Base-by-base conservation (phyloP, 331 rosid genomes). In the Saraca asoca region DNA sequence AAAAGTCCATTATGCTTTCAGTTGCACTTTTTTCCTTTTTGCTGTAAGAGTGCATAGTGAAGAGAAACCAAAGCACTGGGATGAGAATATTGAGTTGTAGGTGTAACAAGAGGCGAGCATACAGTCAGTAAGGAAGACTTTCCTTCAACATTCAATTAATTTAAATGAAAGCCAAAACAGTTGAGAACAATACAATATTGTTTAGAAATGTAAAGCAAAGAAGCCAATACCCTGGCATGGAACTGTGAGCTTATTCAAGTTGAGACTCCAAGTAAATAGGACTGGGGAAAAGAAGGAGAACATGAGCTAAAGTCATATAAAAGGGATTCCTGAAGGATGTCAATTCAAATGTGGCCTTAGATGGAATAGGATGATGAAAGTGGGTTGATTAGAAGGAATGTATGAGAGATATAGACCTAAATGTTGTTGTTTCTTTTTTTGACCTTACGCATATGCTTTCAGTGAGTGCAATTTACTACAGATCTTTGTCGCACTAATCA, bases 141-240 rank as follows among this genome's bases (percentile, higher is more conserved):
- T 60, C 60, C 61, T 60, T 12, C 12, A 41, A 29, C 17, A 14
- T 59, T 59, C 16, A 49, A 11, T 14, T 49, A 15, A 31, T 34
- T 48, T 17, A 45, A n/a, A 14, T 70, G 20, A 7, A 31, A 18
- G 19, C 11, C 12, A 51, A 49, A 46, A 13, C 1, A 24, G 24
- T 12, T 29, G 14, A 51, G 62, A 60, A 51, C 24, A 38, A 37
- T 39, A 33, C n/a, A 49, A 20, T 33, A 20, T 59, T 59, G 12
- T 60, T 51, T 51, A 59, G 68, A 70, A 51, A 9, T 10, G 60
- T 19, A 59, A 68, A 70, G 18, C n/a, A 49, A 49, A 70, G 62
- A 70, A 60, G 17, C 59, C 37, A 60, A 24, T 18, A 13, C 24
- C 37, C 12, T 43, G 6, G 14, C 33, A 44, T 12, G 12, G 9